A percentile compares a stretch with the other conserved stretches of the same genome.
phyloP scores from a whole-genome alignment of 1,284 basidiomycete genomes.

The Coniferiporia sulphurascens region DNA sequence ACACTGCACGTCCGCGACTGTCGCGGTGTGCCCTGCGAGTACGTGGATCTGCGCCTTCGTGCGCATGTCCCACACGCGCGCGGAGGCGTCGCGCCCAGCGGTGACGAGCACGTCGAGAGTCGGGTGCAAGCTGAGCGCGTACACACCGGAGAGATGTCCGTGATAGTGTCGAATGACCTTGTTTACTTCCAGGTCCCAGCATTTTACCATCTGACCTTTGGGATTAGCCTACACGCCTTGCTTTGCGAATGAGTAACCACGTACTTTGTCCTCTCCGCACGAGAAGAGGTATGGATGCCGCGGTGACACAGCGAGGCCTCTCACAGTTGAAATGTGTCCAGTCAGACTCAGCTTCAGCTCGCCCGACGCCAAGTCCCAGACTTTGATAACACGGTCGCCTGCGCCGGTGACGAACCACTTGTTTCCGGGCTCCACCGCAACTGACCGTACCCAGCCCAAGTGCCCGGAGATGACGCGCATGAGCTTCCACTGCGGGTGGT shows the following conservation, averaged over 20 bases:
- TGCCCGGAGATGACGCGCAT: conserved; percentile 96
- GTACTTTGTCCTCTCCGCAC: conserved; percentile 93
- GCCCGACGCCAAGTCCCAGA: conserved; percentile 97
- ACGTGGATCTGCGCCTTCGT: conserved; percentile 96
- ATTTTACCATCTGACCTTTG: conserved; percentile 87
- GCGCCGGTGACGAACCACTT: conserved; percentile 99
- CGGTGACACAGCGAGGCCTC: conserved; percentile 88
- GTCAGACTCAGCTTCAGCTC: conserved; percentile 95
- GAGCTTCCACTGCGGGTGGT: conserved; percentile 96
- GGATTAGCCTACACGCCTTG: no score
- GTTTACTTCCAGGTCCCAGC: conserved; percentile 98
- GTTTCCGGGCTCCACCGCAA: conserved; percentile 96
- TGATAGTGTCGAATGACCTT: conserved; percentile 99
- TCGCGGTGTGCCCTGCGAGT: conserved; percentile 88
- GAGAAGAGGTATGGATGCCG: conserved; percentile 98
- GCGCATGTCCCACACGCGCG: conserved; percentile 99
- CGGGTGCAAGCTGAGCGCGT: conserved; percentile 86
- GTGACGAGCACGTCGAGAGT: conserved; percentile 96
- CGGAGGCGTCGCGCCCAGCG: conserved; percentile 90
- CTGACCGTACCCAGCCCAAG: conserved; percentile 96
- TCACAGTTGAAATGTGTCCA: conserved; percentile 95
- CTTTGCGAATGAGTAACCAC: conserved; percentile 16
- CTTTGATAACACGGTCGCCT: conserved; percentile 97
- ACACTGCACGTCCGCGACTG: conserved; percentile 90
- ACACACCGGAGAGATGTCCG: conserved; percentile 95